Evolutionary conservation across 371 early-diverging fungal genomes (phyloP).

Genomic region (Lichtheimia ramosa): DNA sequence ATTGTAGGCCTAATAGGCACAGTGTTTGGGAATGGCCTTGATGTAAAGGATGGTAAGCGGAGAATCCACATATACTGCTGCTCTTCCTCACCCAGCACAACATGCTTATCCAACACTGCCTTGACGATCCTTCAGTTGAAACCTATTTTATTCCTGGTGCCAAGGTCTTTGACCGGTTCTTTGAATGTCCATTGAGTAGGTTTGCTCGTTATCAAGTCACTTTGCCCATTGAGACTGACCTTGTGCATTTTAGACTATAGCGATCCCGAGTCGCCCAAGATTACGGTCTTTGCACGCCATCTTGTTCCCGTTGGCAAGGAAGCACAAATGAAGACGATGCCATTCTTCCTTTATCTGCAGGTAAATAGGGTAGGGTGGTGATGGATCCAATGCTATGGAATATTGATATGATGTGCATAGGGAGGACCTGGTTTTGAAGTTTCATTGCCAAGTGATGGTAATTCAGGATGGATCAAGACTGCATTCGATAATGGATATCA

Average conservation of each 20-base stretch:
- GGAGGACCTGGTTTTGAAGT: constrained; percentile 63
- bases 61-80: too few species aligned
- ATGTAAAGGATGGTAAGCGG: too few species aligned
- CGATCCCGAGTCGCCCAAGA: constrained; percentile 25
- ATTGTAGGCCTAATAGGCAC: too few species aligned
- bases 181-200: constrained; percentile 56
- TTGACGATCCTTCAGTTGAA: constrained; percentile 47
- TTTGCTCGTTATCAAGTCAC: background rate
- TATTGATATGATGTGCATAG: background rate
- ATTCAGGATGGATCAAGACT: constrained; percentile 65
- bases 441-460: constrained; percentile 42
- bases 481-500: constrained; percentile 67
- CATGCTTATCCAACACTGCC: constrained; percentile 1
- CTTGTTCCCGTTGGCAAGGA: constrained; percentile 54
- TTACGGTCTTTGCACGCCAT: constrained; percentile 61
- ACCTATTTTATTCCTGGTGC: constrained; percentile 59
- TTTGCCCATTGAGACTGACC: background rate
- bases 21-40: too few species aligned
- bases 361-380: too few species aligned
- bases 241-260: constrained; percentile 38
- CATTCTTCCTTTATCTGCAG: constrained; percentile 64
- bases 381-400: too few species aligned
- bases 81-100: too few species aligned
- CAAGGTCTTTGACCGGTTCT: constrained; percentile 59
- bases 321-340: constrained; percentile 46